Base-by-base conservation (phyloP, 176 grass and related monocot species). In the Eremochloa ophiuroides region DNA sequence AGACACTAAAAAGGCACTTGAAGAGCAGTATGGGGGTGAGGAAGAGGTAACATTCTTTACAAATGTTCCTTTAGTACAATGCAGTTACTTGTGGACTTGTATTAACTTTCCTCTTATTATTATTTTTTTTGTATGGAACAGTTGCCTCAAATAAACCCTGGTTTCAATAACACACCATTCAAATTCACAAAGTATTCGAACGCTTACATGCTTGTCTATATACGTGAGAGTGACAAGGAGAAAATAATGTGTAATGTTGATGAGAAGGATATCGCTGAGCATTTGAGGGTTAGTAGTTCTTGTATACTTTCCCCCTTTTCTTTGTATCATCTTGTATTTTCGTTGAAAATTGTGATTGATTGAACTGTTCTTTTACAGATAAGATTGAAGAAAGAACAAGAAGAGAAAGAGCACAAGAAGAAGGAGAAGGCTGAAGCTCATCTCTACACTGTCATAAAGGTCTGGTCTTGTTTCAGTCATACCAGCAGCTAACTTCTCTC, bases 301-400 rank as follows among this genome's bases (percentile, higher is more conserved):
- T 50, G 27, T 53, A 6, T 41, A 51, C 44, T 75, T 29, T 61
- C 23, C 58, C 46, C 23, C 68, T 37, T 87, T 73, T 25, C 13
- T 89, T 12, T 74, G 67, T 71, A 69, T 43, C 79, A 46, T 51
- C 40, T 38, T 73, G 66, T 39, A 41, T 62, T 27, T 79, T 61
- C 3, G 76, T 66, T 71, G 46, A 70, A 59, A 47, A 72, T 83
- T 17, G 14, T 74, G 18, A 78, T 40, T 55, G 17, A 41, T 86
- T 82, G 33, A 74, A 72, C 58, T 89, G 69, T 89, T 68, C 56
- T 77, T 86, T 82, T 85, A 30, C 84, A 98, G 95, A 74, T 94
- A 88, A 94, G 95, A 38, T 91, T 98, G 86, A 98, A 98, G 73
- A 98, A 94, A 91, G 95, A 98, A 83, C 95, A 98, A 89, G 92